These are phyloP conservation scores for Saccharomycopsis sp. DNA, from an alignment of 805 yeast species.

Conservation along the genomic window DNA sequence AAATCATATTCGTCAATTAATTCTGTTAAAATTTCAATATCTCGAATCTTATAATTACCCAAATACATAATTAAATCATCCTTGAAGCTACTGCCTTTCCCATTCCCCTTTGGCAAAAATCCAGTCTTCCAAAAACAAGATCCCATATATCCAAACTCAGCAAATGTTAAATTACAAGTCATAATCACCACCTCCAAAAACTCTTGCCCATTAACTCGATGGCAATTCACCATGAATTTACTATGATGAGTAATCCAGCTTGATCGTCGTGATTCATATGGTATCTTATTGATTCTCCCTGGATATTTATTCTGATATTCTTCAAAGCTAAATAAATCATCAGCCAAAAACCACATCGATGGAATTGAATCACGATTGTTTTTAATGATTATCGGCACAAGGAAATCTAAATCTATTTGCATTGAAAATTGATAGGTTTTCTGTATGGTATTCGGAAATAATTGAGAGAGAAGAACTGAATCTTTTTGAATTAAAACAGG, in stretches of 20 bases:
- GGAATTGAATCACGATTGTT: constrained; percentile 22
- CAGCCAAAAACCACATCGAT: constrained; percentile 25
- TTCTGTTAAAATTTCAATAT: constrained; percentile 23
- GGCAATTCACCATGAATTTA: constrained; percentile 40
- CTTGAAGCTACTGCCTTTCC: constrained; percentile 26
- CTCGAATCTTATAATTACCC: constrained; percentile 25
- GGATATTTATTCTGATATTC: background rate
- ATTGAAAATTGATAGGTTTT: constrained; percentile 38
- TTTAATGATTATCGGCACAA: constrained; percentile 27
- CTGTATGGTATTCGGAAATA: constrained; percentile 12
- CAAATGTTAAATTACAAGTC: constrained; percentile 34
- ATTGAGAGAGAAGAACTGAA: constrained; percentile 1
- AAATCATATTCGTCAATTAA: constrained; percentile 28
- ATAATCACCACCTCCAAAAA: constrained; percentile 33
- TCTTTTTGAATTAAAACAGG: constrained; percentile 11
- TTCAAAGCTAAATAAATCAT: constrained; percentile 15
- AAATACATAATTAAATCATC: constrained; percentile 30
- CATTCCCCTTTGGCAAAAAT: constrained; percentile 23
- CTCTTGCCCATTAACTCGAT: constrained; percentile 15
- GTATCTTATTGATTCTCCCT: background rate
- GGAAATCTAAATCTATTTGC: constrained; percentile 31
- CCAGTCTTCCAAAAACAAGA: constrained; percentile 40
- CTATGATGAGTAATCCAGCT: constrained; percentile 38
- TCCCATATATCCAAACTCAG: constrained; percentile 35
- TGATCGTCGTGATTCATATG: constrained; percentile 29